Evolutionary conservation across 177 flowering plant species (phyloP), one percentile per base, ranked within the genome.

Genomic region (Vitis hybrid): DNA sequence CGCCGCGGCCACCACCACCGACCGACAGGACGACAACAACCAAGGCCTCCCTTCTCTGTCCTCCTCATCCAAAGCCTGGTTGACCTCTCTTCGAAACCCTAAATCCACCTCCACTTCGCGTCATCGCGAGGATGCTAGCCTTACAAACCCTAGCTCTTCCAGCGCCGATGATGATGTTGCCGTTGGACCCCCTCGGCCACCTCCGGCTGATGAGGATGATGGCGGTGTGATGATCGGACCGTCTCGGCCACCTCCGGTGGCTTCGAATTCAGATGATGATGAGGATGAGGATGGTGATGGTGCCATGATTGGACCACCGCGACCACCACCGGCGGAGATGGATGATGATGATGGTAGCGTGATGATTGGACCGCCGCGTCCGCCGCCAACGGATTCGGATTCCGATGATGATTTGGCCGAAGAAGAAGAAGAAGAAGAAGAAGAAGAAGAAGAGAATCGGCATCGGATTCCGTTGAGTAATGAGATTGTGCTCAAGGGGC

Each of bases 401-500:
- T 64, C 67, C 16, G 87, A 80, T 4, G 76, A 35, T n/a, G 84
- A 71, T 40, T 49, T 49, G 35, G 79, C 72, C 15, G 27, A 24
- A 21, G 21, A 21, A 24, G 27, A 24, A 24, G 27, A 24, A 24
- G 27, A 24, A 24, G 27, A 24, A 24, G 83, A 78, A 12, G 80
- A 70, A 11, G 81, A 67, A 40, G 81, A 78, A 11, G 83, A 72
- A 70, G 86, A 79, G 69, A 75, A 82, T 73, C 74, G 72, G 71
- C 81, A 65, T 70, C 79, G 89, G 78, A 90, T 95, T 69, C 99
- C 99, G 1, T 62, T 82, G 54, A 92, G 95, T 64, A 95, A 95
- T 71, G 98, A 95, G 80, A 95, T 95, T 76, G 89, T 91, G 40
- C 80, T 95, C 70, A 93, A 93, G 78, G 99, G 98, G 16, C 98